Evolutionary conservation across 2,329 filamentous ascomycete species (phyloP), one percentile per base, ranked within the genome.

Genomic region (Camptophora hylomeconis): DNA sequence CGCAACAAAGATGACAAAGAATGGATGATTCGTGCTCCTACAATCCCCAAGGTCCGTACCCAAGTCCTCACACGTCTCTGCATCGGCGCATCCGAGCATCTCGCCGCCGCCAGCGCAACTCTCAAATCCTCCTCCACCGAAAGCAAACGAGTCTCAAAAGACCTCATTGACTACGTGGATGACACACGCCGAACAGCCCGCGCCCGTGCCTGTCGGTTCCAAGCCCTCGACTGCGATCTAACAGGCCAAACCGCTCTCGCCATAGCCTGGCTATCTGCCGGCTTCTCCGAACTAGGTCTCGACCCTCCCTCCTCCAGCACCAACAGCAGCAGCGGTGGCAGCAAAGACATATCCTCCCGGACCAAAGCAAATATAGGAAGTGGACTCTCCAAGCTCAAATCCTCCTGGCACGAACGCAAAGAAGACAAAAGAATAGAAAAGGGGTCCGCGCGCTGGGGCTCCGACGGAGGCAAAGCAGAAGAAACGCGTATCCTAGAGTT

Each of bases 21-120:
- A 42, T 98, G 87, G 87, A 95, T 95, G 84, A 92, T 89, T 53
- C 82, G 80, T 45, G 71, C 83, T 0, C 83, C 87, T 1, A 74
- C 83, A 28, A 81, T 94, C 26, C 80, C 84, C 17, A 86, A 87
- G 49, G 84, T 93, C 11, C 75, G 87, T 25, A 83, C 83, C 6
- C 76, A 92, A 46, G 64, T 98, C 2, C 92, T 92, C 48, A 84
- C 84, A 2, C 68, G 87, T 1, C 62, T 95, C 5, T 95, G 84
- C 50, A 67, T 95, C 7, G 82, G 84, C 0, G 82, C 86, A 0
- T 76, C 80, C 1, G 86, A 94, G 42, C 86, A 95, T 53, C 84
- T 86, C 1, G 71, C 75, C 15, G 75, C 79, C 49, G 81, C 83
- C 2, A 53, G 57, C 20, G 67, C 65, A 1, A 60, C 66, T 27